A percentile compares a stretch with the other conserved stretches of the same genome.
These are phyloP conservation scores for Pistacia vera DNA, from an alignment of 345 rosid genomes.

Conservation along the genomic window DNA sequence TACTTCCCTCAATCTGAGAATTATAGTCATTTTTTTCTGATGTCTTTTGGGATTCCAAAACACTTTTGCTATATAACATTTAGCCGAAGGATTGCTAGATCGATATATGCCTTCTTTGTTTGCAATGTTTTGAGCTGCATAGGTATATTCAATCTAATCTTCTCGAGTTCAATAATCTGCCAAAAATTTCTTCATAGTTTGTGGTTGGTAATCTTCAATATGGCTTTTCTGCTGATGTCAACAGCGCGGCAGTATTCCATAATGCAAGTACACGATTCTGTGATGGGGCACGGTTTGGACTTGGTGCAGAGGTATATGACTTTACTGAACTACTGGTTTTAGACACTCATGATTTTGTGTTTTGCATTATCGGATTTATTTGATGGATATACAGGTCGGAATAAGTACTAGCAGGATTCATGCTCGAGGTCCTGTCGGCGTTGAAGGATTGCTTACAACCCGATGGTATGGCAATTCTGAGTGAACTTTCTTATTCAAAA, in stretches of 20 bases:
- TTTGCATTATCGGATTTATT: slow-evolving; percentile 7
- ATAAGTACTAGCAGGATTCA: slow-evolving; percentile 98
- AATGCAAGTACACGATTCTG: slow-evolving; percentile 97
- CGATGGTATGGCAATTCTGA: slow-evolving; percentile 60
- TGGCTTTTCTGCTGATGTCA: slow-evolving; percentile 6
- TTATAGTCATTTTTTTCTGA: too few species aligned
- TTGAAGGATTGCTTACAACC: slow-evolving; percentile 92
- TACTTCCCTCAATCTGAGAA: too few species aligned
- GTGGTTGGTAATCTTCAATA: neutral
- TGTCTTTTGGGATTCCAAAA: neutral
- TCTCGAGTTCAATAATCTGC: neutral
- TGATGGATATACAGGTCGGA: slow-evolving; percentile 66
- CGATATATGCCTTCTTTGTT: neutral
- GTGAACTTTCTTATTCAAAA: neutral
- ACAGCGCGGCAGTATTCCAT: slow-evolving; percentile 98
- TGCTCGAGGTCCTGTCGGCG: slow-evolving; percentile 99
- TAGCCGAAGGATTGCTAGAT: neutral
- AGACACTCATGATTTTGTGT: neutral
- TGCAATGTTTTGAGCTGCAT: neutral
- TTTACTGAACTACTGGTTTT: neutral
- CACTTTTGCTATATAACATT: neutral
- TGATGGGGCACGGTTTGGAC: slow-evolving; percentile 94
- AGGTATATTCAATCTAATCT: neutral
- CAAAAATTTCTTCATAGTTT: neutral
- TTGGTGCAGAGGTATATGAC: slow-evolving; percentile 94